These are phyloP conservation scores for Mycena capillaripes DNA, from an alignment of 768 basidiomycete species.

Conservation along the genomic window DNA sequence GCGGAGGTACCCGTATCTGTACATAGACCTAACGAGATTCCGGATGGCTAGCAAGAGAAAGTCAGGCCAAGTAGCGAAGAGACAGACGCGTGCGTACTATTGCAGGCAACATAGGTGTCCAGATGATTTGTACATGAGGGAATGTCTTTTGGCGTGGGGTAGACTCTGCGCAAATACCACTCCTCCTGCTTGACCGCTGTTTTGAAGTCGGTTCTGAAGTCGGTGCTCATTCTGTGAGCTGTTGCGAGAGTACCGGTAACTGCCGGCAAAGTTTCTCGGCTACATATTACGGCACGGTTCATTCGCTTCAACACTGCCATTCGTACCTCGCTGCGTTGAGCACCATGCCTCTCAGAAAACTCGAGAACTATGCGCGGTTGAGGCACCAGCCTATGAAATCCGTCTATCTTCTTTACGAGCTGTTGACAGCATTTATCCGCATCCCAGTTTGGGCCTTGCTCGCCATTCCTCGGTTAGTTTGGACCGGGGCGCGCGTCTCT, in stretches of 20 bases:
- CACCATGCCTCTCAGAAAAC: background rate
- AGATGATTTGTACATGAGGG: constrained; percentile 86
- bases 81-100: constrained; percentile 58
- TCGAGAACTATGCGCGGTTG: constrained; percentile 11
- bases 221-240: constrained; percentile 52
- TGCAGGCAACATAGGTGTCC: constrained; percentile 80
- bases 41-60: constrained; percentile 69
- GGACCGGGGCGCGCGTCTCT: no score
- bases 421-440: constrained; percentile 57
- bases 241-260: background rate
- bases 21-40: constrained; percentile 86
- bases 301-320: no score
- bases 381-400: constrained; percentile 64
- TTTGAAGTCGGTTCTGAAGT: constrained; percentile 70
- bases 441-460: constrained; percentile 64
- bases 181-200: constrained; percentile 77
- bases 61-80: background rate
- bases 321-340: no score
- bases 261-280: background rate
- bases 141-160: constrained; percentile 84
- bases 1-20: constrained; percentile 84
- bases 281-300: no score
- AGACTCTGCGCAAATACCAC: constrained; percentile 70
- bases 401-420: constrained; percentile 60
- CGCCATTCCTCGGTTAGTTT: constrained; percentile 51